A percentile compares a stretch with the other conserved stretches of the same genome.
Conservation (phyloP, 495 filamentous ascomycete species). For the Zalerion maritima region DNA sequence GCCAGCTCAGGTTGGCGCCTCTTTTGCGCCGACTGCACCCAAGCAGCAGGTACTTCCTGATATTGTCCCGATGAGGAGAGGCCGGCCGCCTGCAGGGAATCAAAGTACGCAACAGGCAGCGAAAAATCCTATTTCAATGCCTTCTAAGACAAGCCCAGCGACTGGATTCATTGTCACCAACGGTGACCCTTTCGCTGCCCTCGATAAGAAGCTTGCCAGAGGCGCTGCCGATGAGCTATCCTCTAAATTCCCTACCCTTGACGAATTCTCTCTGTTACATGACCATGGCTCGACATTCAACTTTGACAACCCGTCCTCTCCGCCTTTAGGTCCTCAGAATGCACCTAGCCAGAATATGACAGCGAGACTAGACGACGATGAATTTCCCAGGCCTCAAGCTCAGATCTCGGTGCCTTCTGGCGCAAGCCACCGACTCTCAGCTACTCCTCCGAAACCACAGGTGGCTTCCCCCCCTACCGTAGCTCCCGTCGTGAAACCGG, state of each 20-base stretch:
- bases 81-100: conserved; percentile 49
- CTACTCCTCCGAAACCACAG: too few species aligned
- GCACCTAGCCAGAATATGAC: conserved; percentile 63
- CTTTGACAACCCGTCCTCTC: conserved; percentile 46
- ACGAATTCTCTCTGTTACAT: conserved; percentile 84
- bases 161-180: conserved; percentile 51
- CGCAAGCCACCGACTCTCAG: conserved; percentile 2
- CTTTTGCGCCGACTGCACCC: conserved; percentile 50
- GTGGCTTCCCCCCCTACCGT: not conserved
- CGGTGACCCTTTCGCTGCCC: conserved; percentile 78
- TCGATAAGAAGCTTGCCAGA: conserved; percentile 50
- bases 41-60: conserved; percentile 68
- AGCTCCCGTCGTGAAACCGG: conserved; percentile 6
- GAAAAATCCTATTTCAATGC: conserved; percentile 21
- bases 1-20: conserved; percentile 53
- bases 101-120: conserved; percentile 20
- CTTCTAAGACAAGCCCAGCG: conserved; percentile 56
- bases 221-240: conserved; percentile 62
- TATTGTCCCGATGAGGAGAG: conserved; percentile 86
- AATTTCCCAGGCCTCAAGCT: conserved; percentile 44
- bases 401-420: conserved; percentile 16
- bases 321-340: conserved; percentile 34
- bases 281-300: conserved; percentile 78
- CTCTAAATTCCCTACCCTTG: conserved; percentile 73
- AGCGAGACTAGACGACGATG: conserved; percentile 78